A percentile compares a stretch with the other conserved stretches of the same genome.
Evolutionary conservation across 225 moss, liverwort and hornwort species (phyloP).

Genomic region (Antitrichia curtipendula): DNA sequence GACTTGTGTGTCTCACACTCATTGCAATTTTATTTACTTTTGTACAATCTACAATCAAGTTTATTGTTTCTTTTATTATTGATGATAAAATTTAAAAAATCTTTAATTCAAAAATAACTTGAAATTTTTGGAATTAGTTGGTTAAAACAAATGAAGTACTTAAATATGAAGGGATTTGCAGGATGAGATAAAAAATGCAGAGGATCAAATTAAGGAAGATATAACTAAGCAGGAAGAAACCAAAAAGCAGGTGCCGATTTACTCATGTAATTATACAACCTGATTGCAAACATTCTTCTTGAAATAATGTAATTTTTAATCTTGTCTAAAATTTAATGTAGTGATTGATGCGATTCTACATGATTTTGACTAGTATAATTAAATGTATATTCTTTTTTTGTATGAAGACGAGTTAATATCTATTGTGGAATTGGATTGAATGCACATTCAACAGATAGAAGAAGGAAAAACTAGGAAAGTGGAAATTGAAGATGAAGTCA

Average conservation of each 20-base stretch:
- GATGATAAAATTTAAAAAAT: neutral
- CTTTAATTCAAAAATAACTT: neutral
- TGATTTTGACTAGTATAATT: neutral
- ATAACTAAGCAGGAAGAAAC: neutral
- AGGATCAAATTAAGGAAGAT: slow-evolving; percentile 6
- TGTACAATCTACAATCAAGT: neutral
- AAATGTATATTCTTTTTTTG: neutral
- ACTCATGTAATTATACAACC: slow-evolving; percentile 8
- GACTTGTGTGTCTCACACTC: neutral
- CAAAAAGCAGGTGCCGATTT: slow-evolving; percentile 44
- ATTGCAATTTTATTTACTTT: neutral
- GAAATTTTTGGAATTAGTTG: neutral
- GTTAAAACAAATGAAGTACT: neutral
- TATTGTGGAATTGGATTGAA: neutral
- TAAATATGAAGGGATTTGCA: neutral
- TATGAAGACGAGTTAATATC: neutral
- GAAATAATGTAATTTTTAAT: neutral
- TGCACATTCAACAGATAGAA: slow-evolving; percentile 9
- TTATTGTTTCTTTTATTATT: neutral
- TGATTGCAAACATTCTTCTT: neutral
- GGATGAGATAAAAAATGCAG: slow-evolving; percentile 14
- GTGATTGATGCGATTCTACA: neutral
- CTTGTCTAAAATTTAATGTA: neutral
- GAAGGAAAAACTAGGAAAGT: slow-evolving; percentile 6
- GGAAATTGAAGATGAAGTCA: slow-evolving; percentile 15